Percentiles rank a stretch among this genome's conserved stretches.
Evolutionary conservation across 2,329 filamentous ascomycete genomes (phyloP).

Genomic region (Ampelomyces quisqualis): DNA sequence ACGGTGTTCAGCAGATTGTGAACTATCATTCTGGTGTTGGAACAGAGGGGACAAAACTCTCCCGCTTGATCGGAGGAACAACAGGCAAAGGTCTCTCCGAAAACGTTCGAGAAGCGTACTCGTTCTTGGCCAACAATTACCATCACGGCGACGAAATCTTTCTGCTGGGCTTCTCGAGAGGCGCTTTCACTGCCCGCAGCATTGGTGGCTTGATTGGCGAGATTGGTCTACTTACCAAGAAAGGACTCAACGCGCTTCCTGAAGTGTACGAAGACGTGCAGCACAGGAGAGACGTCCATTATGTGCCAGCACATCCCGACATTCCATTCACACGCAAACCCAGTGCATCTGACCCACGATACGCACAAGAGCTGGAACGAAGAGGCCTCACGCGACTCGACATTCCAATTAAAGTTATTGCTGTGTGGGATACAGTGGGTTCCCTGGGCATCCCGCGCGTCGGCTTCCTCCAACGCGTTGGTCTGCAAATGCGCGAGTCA

Average conservation of each 20-base stretch:
- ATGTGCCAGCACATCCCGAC: conserved; percentile 49
- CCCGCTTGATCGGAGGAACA: conserved; percentile 45
- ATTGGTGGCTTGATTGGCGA: conserved; percentile 48
- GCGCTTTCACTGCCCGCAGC: conserved; percentile 49
- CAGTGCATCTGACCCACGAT: conserved; percentile 46
- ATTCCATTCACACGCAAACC: conserved; percentile 52
- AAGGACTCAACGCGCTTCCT: conserved; percentile 48
- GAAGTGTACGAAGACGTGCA: conserved; percentile 52
- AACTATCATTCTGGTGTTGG: conserved; percentile 55
- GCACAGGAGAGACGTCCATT: conserved; percentile 47
- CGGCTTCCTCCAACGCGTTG: conserved; percentile 41
- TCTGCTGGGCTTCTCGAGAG: conserved; percentile 51
- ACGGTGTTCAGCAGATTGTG: conserved; percentile 53
- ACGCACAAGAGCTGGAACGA: conserved; percentile 46
- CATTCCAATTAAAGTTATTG: conserved; percentile 48
- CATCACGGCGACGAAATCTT: conserved; percentile 53
- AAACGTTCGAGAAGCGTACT: conserved; percentile 52
- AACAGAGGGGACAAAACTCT: conserved; percentile 46
- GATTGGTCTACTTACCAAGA: conserved; percentile 52
- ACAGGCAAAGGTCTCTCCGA: conserved; percentile 51
- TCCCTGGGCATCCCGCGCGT: conserved; percentile 51
- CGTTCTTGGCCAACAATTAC: conserved; percentile 56
- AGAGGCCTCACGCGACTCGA: conserved; percentile 37
- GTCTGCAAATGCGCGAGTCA: conserved; percentile 39
- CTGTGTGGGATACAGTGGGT: conserved; percentile 54